Evolutionary conservation across 176 grass and related monocot species (phyloP).

Genomic region (Alloteropsis semialata): DNA sequence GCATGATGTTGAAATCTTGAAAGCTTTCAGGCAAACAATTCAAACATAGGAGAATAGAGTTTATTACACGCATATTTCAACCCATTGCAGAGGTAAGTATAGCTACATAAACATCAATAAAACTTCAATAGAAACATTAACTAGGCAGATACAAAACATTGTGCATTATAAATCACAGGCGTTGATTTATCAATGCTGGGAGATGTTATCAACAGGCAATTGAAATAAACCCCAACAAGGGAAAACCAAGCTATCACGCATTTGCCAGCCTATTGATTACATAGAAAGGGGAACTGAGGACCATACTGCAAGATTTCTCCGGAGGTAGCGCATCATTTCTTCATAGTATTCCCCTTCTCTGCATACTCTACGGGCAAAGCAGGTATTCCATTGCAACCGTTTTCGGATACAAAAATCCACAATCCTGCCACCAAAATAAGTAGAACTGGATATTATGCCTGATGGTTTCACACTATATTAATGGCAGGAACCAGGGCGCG

Average conservation of each 20-base stretch:
- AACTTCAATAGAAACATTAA: neutral
- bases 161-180: neutral
- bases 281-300: neutral
- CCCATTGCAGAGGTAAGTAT: neutral
- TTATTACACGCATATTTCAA: neutral
- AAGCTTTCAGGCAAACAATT: neutral
- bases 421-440: constrained; percentile 54
- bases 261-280: neutral
- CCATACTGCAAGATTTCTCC: constrained; percentile 75
- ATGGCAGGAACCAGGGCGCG: neutral
- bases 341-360: constrained; percentile 96
- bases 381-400: constrained; percentile 81
- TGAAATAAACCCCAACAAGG: neutral
- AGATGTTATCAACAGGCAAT: constrained; percentile 16
- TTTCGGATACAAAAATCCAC: constrained; percentile 79
- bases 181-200: neutral
- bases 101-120: neutral
- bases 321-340: constrained; percentile 96
- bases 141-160: constrained; percentile 15
- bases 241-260: neutral
- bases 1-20: constrained; percentile 26
- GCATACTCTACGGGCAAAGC: constrained; percentile 78
- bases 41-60: neutral
- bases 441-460: constrained; percentile 25
- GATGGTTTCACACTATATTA: constrained; percentile 13